Base-by-base conservation (phyloP, 176 grass and related monocot species). In the Ensete glaucum region DNA sequence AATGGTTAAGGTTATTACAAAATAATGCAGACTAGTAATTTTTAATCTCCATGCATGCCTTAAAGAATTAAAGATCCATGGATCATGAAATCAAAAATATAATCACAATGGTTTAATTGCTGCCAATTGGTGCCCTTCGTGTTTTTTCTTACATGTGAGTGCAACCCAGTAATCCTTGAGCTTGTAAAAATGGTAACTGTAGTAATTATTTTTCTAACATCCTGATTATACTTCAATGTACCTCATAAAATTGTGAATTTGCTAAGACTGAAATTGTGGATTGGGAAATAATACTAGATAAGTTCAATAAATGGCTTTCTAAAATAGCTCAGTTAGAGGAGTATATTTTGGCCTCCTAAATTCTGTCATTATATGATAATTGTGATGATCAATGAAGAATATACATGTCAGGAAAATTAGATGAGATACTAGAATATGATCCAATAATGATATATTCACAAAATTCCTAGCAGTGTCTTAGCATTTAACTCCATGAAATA, bases 1-100 rank as follows among this genome's bases (percentile, higher is more conserved):
- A 72, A 75, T 26, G 20, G 60, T 72, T 12, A 71, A 75, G 66
- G 29, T 10, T 17, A 67, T 54, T 64, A 24, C 50, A 54, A 75
- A 68, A 62, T 60, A 60, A 60, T n/a, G 0, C 17, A 60, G 8
- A n/a, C 56, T n/a, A 59, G 15, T 14, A 59, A 59, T 1, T 19
- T 29, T 29, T 29, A 19, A n/a, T 19, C 56, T 59, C 14, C 56
- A n/a, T 19, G 56, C 56, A 60, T n/a, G 57, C 15, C 17, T n/a
- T 60, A 21, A 60, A 60, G 57, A 60, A 60, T 19, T 19, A 20
- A 60, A n/a, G 3, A 60, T 8, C 57, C 57, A n/a, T 60, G 57
- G 57, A 60, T 60, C 57, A 60, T n/a, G 57, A 60, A 20, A 60
- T 60, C 8, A 60, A n/a, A n/a, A 60, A 20, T 16, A 57, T 57